phyloP scores from a whole-genome alignment of 2,329 filamentous ascomycete genomes.

The Didymella pomorum region DNA sequence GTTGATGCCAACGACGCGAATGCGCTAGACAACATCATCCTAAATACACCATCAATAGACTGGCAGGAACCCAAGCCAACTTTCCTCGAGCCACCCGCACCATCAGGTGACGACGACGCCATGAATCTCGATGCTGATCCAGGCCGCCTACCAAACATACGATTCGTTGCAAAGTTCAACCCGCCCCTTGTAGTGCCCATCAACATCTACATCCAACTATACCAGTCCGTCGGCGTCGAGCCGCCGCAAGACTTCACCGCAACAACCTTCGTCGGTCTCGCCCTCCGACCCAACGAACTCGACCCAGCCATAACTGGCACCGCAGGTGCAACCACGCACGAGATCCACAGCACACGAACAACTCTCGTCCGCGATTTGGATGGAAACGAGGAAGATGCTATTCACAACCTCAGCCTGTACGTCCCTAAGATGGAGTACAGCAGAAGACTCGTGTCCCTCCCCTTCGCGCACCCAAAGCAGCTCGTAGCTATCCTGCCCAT shows the following conservation, averaged over 20 bases:
- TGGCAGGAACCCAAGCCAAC: slow-evolving; percentile 78
- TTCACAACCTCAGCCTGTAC: slow-evolving; percentile 67
- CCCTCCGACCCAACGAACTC: slow-evolving; percentile 53
- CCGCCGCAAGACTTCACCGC: slow-evolving; percentile 63
- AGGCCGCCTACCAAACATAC: slow-evolving; percentile 71
- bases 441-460: slow-evolving; percentile 70
- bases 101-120: slow-evolving; percentile 56
- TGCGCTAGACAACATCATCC: slow-evolving; percentile 49
- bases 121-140: slow-evolving; percentile 64
- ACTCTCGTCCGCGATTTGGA: slow-evolving; percentile 52
- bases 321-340: slow-evolving; percentile 52
- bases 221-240: slow-evolving; percentile 65
- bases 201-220: slow-evolving; percentile 68
- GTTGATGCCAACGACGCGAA: slow-evolving; percentile 49
- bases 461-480: slow-evolving; percentile 81
- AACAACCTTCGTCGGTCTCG: slow-evolving; percentile 60
- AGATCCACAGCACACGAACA: slow-evolving; percentile 60
- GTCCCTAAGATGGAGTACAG: slow-evolving; percentile 78
- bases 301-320: slow-evolving; percentile 63
- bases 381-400: slow-evolving; percentile 33
- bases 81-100: slow-evolving; percentile 51
- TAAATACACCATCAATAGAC: slow-evolving; percentile 62
- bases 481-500: slow-evolving; percentile 74
- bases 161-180: slow-evolving; percentile 77
- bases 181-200: slow-evolving; percentile 76